A percentile compares a stretch with the other conserved stretches of the same genome.
Conservation (phyloP, 768 basidiomycete genomes). For the Mrakia gelida region DNA sequence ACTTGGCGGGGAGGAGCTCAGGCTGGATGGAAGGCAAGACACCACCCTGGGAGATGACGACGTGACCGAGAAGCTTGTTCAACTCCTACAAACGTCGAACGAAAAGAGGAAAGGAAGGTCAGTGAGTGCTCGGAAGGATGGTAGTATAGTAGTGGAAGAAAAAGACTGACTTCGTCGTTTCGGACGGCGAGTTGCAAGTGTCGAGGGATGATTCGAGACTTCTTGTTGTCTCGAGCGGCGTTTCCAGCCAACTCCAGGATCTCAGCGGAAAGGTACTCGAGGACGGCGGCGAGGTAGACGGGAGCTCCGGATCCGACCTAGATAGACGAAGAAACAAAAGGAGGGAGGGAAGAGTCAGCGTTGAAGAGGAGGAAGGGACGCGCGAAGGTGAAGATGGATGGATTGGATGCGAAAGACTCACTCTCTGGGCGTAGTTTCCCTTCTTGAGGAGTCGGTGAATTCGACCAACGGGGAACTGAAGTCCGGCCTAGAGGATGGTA, state of each 20-base stretch:
- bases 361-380: neutral
- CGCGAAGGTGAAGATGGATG: neutral
- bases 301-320: slow-evolving; percentile 77
- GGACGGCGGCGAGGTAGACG: slow-evolving; percentile 87
- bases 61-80: slow-evolving; percentile 64
- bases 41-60: slow-evolving; percentile 88
- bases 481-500: slow-evolving; percentile 42
- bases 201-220: slow-evolving; percentile 94
- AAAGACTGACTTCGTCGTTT: slow-evolving; percentile 59
- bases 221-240: slow-evolving; percentile 91
- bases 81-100: slow-evolving; percentile 49
- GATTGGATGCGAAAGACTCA: neutral
- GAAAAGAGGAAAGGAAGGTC: too few species aligned
- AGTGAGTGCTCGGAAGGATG: too few species aligned
- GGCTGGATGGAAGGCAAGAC: slow-evolving; percentile 68
- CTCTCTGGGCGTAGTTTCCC: slow-evolving; percentile 54
- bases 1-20: slow-evolving; percentile 58
- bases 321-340: neutral
- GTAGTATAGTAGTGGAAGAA: too few species aligned
- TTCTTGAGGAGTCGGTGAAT: slow-evolving; percentile 82
- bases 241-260: slow-evolving; percentile 85
- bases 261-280: slow-evolving; percentile 88
- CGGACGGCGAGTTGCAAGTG: slow-evolving; percentile 50
- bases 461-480: slow-evolving; percentile 76
- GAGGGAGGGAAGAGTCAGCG: neutral